These are phyloP conservation scores for Globisporangium spinosum DNA, from an alignment of 352 stramenopile genomes.

Conservation along the genomic window DNA sequence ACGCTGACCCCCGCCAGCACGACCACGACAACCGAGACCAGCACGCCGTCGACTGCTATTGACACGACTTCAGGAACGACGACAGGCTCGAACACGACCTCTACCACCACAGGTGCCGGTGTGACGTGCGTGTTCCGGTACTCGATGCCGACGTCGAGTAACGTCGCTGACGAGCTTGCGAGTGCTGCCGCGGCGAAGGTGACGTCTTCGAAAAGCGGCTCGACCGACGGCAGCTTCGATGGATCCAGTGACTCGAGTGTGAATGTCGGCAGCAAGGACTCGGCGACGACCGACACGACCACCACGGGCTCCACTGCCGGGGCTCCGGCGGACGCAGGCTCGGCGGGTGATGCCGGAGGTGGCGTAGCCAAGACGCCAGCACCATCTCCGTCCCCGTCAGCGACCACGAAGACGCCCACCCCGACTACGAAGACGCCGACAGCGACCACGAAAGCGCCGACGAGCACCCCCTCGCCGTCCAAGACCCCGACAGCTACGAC, in stretches of 20 bases:
- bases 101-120: slow-evolving; percentile 9
- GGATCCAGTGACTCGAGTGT: slow-evolving; percentile 17
- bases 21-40: slow-evolving; percentile 8
- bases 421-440: slow-evolving; percentile 25
- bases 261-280: slow-evolving; percentile 17
- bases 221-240: slow-evolving; percentile 22
- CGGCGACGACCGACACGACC: slow-evolving; percentile 13
- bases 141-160: slow-evolving; percentile 47
- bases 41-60: neutral
- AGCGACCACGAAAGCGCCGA: slow-evolving; percentile 26
- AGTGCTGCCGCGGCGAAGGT: slow-evolving; percentile 13
- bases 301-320: slow-evolving; percentile 4
- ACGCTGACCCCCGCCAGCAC: neutral
- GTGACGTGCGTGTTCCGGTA: slow-evolving; percentile 56
- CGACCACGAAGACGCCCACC: slow-evolving; percentile 22
- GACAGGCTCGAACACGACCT: slow-evolving; percentile 17
- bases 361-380: slow-evolving; percentile 24
- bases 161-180: slow-evolving; percentile 33
- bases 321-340: slow-evolving; percentile 5
- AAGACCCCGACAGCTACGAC: slow-evolving; percentile 8
- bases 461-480: slow-evolving; percentile 11
- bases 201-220: slow-evolving; percentile 14
- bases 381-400: slow-evolving; percentile 20
- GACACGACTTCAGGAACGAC: slow-evolving; percentile 2
- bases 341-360: slow-evolving; percentile 11